Conservation (phyloP, 1,139 yeast species). For the Tardiomyces depauwii region DNA sequence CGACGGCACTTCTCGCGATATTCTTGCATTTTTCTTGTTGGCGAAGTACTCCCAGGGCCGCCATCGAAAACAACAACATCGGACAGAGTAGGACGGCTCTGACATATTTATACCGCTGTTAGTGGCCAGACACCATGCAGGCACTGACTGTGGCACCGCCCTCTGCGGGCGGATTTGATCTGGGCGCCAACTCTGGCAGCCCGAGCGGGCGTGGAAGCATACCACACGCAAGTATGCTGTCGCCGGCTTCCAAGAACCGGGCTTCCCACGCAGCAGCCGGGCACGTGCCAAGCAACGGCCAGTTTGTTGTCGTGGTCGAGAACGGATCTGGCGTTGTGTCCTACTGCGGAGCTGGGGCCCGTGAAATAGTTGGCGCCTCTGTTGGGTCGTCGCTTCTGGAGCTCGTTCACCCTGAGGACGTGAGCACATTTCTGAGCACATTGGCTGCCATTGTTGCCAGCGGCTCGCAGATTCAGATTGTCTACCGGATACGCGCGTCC, state of each 20-base stretch:
- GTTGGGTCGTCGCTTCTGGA: background rate
- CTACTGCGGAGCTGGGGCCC: background rate
- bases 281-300: background rate
- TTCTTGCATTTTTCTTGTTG: too few relatives aligned
- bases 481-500: slow-evolving; percentile 8
- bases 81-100: too few relatives aligned
- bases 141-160: background rate
- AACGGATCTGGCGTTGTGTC: background rate
- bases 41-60: too few relatives aligned
- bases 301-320: background rate
- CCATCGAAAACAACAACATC: too few relatives aligned
- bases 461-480: slow-evolving; percentile 10
- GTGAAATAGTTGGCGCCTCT: background rate
- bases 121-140: background rate
- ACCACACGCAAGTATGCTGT: background rate
- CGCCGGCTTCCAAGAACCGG: background rate
- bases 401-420: slow-evolving; percentile 16
- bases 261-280: background rate
- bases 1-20: too few relatives aligned
- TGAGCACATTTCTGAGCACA: slow-evolving; percentile 12
- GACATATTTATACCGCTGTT: too few relatives aligned
- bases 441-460: slow-evolving; percentile 8
- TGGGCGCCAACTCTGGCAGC: background rate
- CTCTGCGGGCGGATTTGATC: background rate
- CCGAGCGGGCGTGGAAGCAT: background rate